phyloP scores from a whole-genome alignment of 176 grass and related monocot genomes.

The Alopecurus myosuroides region DNA sequence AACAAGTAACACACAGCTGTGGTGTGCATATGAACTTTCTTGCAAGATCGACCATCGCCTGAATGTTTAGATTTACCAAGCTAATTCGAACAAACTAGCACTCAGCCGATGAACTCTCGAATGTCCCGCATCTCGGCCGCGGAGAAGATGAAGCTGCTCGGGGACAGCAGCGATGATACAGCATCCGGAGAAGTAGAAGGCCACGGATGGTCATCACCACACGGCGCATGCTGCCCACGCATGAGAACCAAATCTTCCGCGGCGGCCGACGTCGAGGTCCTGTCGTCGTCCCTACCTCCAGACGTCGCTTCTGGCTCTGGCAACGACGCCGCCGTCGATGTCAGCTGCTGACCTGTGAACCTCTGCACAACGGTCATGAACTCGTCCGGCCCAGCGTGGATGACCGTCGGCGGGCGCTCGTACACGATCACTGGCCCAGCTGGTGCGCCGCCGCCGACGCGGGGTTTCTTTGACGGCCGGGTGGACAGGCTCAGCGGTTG shows the following conservation, averaged over 20 bases:
- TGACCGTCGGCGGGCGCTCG: constrained; percentile 40
- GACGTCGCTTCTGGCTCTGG: neutral
- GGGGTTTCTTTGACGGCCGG: constrained; percentile 6
- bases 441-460: neutral
- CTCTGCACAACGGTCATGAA: constrained; percentile 63
- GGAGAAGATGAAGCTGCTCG: constrained; percentile 25
- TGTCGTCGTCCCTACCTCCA: neutral
- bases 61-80: neutral
- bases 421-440: constrained; percentile 45
- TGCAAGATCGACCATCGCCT: neutral
- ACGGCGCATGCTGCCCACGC: neutral
- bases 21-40: no score
- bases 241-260: constrained; percentile 9
- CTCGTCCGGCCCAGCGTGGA: constrained; percentile 39
- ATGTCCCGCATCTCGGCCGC: constrained; percentile 14
- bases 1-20: no score
- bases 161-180: neutral
- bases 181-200: neutral
- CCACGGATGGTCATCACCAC: neutral
- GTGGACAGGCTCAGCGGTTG: constrained; percentile 24
- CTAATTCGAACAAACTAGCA: neutral
- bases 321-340: neutral
- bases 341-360: constrained; percentile 35
- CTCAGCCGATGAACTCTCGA: constrained; percentile 7
- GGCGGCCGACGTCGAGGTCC: no score